Evolutionary conservation across 208 protist genomes (phyloP), one percentile per base, ranked within the genome.

Genomic region (Porcisia deanei): DNA sequence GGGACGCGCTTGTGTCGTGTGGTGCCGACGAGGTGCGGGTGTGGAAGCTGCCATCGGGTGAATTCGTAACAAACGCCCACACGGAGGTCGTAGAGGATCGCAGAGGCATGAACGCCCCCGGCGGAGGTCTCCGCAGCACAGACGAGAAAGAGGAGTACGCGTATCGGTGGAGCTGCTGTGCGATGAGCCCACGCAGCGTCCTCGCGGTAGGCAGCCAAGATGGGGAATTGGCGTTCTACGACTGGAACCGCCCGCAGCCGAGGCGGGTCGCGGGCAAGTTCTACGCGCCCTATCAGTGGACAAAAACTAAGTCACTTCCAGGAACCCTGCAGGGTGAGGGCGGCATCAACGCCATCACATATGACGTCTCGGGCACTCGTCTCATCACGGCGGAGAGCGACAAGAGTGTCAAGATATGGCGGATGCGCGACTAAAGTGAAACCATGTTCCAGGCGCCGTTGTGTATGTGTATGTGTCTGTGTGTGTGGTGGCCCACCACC

Each of bases 311-410:
- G 72, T 88, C 85, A 37, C 77, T 97, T 79, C 90, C 89, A 45
- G 92, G 90, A 2, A 96, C 91, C 45, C 75, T 92, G 54, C 68
- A 77, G 3, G 90, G 91, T 30, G 98, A 99, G 80, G 88, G 89
- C 0, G 99, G 98, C 49, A 97, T 99, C 39, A 98, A 96, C 71
- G 69, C 79, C 12, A 66, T 94, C 45, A 69, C 86, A 2, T 99
- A 99, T 73, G 99, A 99, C 90, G 71, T 85, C n/a, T 98, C 98
- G 9, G 99, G 99, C 52, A 96, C 95, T n/a, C 94, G 99, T 43
- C 88, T 99, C 67, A 98, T 99, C 78, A 99, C 99, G 0, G 91
- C 92, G 37, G 98, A 99, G 80, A 98, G 96, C 49, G 99, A 99
- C 87, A 99, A 99, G 91, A 98, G 97, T 47, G 97, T 99, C 34